These are phyloP conservation scores for Waltergamsia citrina DNA, from an alignment of 2,329 filamentous ascomycete species.

Conservation along the genomic window DNA sequence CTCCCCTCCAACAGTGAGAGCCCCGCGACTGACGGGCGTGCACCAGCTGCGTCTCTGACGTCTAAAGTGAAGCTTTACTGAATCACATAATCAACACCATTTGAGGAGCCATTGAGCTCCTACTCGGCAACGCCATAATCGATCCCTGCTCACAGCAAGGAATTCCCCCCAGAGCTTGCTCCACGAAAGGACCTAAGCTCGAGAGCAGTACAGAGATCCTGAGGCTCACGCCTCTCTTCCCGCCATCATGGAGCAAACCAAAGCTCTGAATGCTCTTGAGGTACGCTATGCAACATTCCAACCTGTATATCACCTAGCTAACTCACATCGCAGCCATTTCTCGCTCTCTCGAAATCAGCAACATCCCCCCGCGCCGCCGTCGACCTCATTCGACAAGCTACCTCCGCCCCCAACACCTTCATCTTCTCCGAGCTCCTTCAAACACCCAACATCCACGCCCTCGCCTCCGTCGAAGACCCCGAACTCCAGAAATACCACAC, in stretches of 20 bases:
- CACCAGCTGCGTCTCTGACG: too few species aligned
- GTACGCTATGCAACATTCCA: slow-evolving; percentile 20
- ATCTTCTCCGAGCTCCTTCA: slow-evolving; percentile 91
- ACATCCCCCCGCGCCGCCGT: slow-evolving; percentile 75
- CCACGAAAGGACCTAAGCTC: too few species aligned
- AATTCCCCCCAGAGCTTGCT: too few species aligned
- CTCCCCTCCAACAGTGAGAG: too few species aligned
- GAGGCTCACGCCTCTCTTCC: slow-evolving; percentile 3
- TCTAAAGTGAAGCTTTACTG: too few species aligned
- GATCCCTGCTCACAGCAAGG: too few species aligned
- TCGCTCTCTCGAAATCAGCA: slow-evolving; percentile 79
- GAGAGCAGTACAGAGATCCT: too few species aligned
- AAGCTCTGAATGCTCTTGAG: slow-evolving; percentile 55
- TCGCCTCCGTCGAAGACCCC: slow-evolving; percentile 50
- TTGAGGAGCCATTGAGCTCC: too few species aligned
- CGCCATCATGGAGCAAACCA: slow-evolving; percentile 61
- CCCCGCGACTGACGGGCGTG: too few species aligned
- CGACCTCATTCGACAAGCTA: slow-evolving; percentile 80
- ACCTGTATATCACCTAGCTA: neutral
- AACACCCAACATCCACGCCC: slow-evolving; percentile 66
- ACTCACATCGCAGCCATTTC: slow-evolving; percentile 57
- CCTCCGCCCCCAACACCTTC: slow-evolving; percentile 80
- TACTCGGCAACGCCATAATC: too few species aligned
- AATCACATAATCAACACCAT: too few species aligned
- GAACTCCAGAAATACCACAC: slow-evolving; percentile 57